phyloP scores from a whole-genome alignment of 2,329 filamentous ascomycete genomes.

The Xenosphaeropsis pyriputrescens region DNA sequence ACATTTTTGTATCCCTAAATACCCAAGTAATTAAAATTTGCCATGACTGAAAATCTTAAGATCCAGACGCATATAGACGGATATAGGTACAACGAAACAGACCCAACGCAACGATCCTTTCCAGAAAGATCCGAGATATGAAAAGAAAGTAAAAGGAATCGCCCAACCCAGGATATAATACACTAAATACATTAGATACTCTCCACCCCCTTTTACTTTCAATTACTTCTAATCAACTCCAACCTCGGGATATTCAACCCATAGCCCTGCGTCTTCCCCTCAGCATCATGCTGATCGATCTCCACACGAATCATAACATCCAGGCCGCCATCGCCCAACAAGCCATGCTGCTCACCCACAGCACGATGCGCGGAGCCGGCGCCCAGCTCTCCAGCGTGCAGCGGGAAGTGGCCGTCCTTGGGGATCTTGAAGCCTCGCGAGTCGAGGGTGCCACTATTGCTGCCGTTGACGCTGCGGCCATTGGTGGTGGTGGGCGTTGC shows the following conservation, averaged over 20 bases:
- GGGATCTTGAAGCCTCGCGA: background rate
- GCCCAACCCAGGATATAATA: no score
- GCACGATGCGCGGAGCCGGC: slow-evolving; percentile 70
- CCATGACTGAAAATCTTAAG: no score
- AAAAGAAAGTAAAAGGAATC: no score
- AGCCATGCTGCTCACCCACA: slow-evolving; percentile 41
- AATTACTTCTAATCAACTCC: slow-evolving; percentile 1
- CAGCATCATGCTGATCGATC: slow-evolving; percentile 66
- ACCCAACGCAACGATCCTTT: no score
- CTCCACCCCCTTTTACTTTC: no score
- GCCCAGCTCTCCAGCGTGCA: slow-evolving; percentile 63
- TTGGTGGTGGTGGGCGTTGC: no score
- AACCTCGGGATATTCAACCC: slow-evolving; percentile 63
- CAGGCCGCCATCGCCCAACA: slow-evolving; percentile 43
- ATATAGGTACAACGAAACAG: no score
- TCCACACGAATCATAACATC: slow-evolving; percentile 82
- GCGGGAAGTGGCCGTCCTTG: slow-evolving; percentile 53
- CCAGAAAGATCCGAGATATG: no score
- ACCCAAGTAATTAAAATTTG: no score
- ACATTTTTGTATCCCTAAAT: no score
- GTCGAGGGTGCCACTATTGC: slow-evolving; percentile 2
- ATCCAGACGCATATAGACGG: no score
- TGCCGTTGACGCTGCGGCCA: background rate
- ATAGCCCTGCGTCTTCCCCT: slow-evolving; percentile 71
- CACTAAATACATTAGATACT: no score